Evolutionary conservation across 1,284 basidiomycete genomes (phyloP).

Genomic region (Pseudozyma pruni): DNA sequence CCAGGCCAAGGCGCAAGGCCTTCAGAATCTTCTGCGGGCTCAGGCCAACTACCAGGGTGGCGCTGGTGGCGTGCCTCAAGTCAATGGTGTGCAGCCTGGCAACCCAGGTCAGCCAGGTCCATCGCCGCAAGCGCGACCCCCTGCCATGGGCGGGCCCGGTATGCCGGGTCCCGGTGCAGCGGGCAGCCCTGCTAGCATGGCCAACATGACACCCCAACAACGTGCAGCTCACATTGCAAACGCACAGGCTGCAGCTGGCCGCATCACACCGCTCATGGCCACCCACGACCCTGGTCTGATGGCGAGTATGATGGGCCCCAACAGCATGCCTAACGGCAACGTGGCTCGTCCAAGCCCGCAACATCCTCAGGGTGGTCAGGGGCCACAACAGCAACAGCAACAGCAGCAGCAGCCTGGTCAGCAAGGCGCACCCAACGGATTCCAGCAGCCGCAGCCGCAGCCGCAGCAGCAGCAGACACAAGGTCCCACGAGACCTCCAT

Average conservation of each 20-base stretch:
- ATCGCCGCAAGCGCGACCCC: conserved; percentile 35
- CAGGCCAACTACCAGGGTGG: conserved; percentile 52
- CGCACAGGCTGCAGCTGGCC: conserved; percentile 41
- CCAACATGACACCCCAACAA: conserved; percentile 47
- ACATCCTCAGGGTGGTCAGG: conserved; percentile 39
- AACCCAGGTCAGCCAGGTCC: conserved; percentile 41
- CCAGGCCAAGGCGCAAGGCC: conserved; percentile 55
- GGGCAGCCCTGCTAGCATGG: conserved; percentile 43
- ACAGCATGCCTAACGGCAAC: conserved; percentile 38
- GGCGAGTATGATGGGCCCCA: conserved; percentile 59
- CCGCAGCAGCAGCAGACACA: conserved; percentile 28
- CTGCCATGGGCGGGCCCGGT: conserved; percentile 22
- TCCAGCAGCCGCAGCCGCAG: conserved; percentile 41
- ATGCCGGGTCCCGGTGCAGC: conserved; percentile 19
- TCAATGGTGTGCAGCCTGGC: conserved; percentile 29
- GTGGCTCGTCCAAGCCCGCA: conserved; percentile 26
- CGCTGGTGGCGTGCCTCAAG: conserved; percentile 9
- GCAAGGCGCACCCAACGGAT: conserved; percentile 18
- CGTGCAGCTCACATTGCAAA: conserved; percentile 50
- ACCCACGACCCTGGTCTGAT: conserved; percentile 58
- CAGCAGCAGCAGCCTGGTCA: conserved; percentile 41
- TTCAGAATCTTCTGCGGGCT: conserved; percentile 52
- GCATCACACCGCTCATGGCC: conserved; percentile 58
- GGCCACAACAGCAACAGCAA: conserved; percentile 40
- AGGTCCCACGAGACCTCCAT: conserved; percentile 28